Evolutionary conservation across 345 rosid species (phyloP).

Genomic region (Brassica rapa): DNA sequence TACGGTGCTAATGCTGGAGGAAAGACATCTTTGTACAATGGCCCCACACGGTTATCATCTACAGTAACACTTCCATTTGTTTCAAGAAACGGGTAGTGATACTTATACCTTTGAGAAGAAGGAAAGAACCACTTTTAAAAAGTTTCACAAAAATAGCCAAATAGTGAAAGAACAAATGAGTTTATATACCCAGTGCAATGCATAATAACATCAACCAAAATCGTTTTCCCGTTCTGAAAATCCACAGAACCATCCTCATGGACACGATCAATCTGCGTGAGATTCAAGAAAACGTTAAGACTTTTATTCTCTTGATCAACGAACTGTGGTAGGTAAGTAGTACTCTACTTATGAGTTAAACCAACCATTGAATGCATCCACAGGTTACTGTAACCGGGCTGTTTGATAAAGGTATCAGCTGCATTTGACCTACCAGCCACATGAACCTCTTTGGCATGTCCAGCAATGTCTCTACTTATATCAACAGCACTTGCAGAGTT

Average conservation of each 20-base stretch:
- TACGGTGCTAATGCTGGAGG: conserved; percentile 70
- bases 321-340: background rate
- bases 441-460: conserved; percentile 60
- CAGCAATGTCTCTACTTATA: conserved; percentile 68
- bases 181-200: conserved; percentile 73
- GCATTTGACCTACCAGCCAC: conserved; percentile 61
- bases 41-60: conserved; percentile 80
- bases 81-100: conserved; percentile 87
- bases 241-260: conserved; percentile 61
- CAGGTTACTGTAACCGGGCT: conserved; percentile 50
- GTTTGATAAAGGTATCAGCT: conserved; percentile 48
- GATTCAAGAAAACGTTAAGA: background rate
- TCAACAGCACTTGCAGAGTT: conserved; percentile 65
- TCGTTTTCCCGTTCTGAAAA: conserved; percentile 55
- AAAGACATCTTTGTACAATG: conserved; percentile 76
- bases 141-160: conserved; percentile 27
- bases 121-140: background rate
- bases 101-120: conserved; percentile 63
- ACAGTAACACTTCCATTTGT: conserved; percentile 63
- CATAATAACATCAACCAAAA: conserved; percentile 58
- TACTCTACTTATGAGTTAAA: background rate
- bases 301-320: background rate
- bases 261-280: conserved; percentile 59
- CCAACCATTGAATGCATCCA: conserved; percentile 86
- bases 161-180: background rate